Percentiles rank a stretch among this genome's conserved stretches.
Conservation (phyloP, 257 asterid species). For the Ehretia macrophylla region DNA sequence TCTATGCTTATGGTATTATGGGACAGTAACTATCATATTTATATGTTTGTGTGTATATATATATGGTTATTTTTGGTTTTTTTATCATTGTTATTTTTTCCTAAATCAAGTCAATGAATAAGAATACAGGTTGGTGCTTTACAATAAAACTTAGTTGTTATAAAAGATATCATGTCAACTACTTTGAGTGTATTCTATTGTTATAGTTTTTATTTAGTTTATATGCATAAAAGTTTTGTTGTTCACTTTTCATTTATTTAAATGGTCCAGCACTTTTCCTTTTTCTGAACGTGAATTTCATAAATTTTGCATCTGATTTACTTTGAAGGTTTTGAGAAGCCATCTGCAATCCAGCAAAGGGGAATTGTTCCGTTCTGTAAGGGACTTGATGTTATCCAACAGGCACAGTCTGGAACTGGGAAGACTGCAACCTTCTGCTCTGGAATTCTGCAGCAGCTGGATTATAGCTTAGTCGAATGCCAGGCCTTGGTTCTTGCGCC, state of each 20-base stretch:
- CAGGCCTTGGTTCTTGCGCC: constrained; percentile 62
- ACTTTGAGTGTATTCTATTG: too few relatives aligned
- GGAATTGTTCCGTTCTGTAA: constrained; percentile 60
- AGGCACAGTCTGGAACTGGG: constrained; percentile 65
- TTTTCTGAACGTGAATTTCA: neutral
- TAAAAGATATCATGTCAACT: too few relatives aligned
- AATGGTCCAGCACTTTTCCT: too few relatives aligned
- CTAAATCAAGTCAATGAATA: too few relatives aligned
- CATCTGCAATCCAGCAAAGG: constrained; percentile 60
- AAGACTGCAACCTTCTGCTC: constrained; percentile 67
- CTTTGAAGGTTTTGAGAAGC: constrained; percentile 55
- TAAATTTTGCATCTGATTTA: constrained; percentile 1
- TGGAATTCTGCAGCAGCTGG: constrained; percentile 53
- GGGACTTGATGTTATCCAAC: too few relatives aligned
- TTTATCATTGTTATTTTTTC: too few relatives aligned
- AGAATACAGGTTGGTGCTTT: too few relatives aligned
- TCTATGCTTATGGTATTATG: constrained; percentile 52
- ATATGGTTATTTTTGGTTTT: too few relatives aligned
- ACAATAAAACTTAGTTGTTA: too few relatives aligned
- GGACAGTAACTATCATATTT: neutral
- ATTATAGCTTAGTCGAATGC: constrained; percentile 41
- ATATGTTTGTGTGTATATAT: neutral
- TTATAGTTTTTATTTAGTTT: too few relatives aligned
- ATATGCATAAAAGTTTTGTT: too few relatives aligned
- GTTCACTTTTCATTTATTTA: too few relatives aligned